These are phyloP conservation scores for Chrysoporthe deuterocubensis DNA, from an alignment of 2,329 filamentous ascomycete species.

Conservation along the genomic window DNA sequence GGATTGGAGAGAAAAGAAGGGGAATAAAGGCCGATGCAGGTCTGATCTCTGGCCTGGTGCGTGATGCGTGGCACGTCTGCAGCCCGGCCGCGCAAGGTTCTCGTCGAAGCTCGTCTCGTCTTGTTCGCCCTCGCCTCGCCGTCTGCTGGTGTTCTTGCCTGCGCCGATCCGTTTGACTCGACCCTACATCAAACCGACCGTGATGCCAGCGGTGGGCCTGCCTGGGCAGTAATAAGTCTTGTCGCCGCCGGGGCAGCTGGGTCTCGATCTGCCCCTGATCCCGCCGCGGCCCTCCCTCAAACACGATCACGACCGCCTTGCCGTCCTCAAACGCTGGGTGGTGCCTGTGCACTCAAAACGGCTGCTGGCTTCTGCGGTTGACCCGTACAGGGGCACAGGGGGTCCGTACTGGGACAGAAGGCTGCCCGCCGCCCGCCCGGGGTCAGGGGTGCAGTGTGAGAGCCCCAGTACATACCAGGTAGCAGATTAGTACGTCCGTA, in stretches of 20 bases:
- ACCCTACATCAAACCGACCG: not conserved
- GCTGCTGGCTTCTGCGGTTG: not conserved
- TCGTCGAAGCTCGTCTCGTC: not conserved
- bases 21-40: constrained; percentile 1
- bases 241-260: constrained; percentile 7
- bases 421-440: not conserved
- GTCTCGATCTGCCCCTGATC: constrained; percentile 22
- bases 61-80: constrained; percentile 4
- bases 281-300: constrained; percentile 23
- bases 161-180: not conserved
- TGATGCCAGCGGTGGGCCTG: not conserved
- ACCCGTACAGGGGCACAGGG: constrained; percentile 14
- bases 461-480: not conserved
- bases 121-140: not conserved
- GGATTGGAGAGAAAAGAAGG: constrained; percentile 16
- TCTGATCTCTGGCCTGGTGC: not conserved
- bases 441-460: constrained; percentile 11
- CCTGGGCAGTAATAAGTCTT: not conserved
- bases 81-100: not conserved
- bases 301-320: constrained; percentile 20
- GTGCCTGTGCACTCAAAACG: constrained; percentile 20
- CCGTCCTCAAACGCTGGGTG: constrained; percentile 22
- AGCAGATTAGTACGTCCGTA: too few species aligned
- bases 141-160: not conserved
- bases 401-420: constrained; percentile 6